Percentiles rank a stretch among this genome's conserved stretches.
These are phyloP conservation scores for Aspergillus transmontanensis DNA, from an alignment of 2,329 filamentous ascomycete genomes.

Conservation along the genomic window DNA sequence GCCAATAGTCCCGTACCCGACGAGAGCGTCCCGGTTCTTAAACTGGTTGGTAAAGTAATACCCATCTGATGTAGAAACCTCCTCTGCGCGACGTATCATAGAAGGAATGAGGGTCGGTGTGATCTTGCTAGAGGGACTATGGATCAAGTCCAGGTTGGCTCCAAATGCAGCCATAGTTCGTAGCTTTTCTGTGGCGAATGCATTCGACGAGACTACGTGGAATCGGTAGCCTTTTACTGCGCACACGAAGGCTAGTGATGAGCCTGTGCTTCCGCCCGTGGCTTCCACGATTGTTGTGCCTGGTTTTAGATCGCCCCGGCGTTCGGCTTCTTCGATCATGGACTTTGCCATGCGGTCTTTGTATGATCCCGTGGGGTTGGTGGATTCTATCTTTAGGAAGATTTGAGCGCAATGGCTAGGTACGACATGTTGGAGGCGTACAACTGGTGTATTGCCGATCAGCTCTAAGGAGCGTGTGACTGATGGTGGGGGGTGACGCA, in stretches of 20 bases:
- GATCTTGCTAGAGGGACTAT: slow-evolving; percentile 9
- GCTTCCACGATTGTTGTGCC: slow-evolving; percentile 92
- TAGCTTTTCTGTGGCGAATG: slow-evolving; percentile 14
- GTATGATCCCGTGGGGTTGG: slow-evolving; percentile 83
- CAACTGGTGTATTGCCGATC: slow-evolving; percentile 84
- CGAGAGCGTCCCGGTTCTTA: slow-evolving; percentile 13
- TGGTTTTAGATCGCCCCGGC: slow-evolving; percentile 81
- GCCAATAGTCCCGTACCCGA: slow-evolving; percentile 14
- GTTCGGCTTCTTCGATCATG: slow-evolving; percentile 91
- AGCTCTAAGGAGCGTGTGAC: background rate
- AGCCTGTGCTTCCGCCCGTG: slow-evolving; percentile 79
- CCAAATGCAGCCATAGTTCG: slow-evolving; percentile 17
- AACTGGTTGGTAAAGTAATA: slow-evolving; percentile 18
- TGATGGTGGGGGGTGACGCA: background rate
- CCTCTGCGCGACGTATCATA: slow-evolving; percentile 13
- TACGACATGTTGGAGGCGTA: slow-evolving; percentile 77
- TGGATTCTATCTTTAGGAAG: slow-evolving; percentile 81
- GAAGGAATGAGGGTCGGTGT: slow-evolving; percentile 12
- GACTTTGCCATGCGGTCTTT: slow-evolving; percentile 88
- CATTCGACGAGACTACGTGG: slow-evolving; percentile 14
- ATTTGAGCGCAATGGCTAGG: slow-evolving; percentile 81
- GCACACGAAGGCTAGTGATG: slow-evolving; percentile 20
- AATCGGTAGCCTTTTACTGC: slow-evolving; percentile 16
- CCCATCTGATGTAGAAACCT: background rate
- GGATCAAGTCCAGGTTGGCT: slow-evolving; percentile 15